Evolutionary conservation across 495 filamentous ascomycete genomes (phyloP).

Genomic region (Penicillium mononematosum): DNA sequence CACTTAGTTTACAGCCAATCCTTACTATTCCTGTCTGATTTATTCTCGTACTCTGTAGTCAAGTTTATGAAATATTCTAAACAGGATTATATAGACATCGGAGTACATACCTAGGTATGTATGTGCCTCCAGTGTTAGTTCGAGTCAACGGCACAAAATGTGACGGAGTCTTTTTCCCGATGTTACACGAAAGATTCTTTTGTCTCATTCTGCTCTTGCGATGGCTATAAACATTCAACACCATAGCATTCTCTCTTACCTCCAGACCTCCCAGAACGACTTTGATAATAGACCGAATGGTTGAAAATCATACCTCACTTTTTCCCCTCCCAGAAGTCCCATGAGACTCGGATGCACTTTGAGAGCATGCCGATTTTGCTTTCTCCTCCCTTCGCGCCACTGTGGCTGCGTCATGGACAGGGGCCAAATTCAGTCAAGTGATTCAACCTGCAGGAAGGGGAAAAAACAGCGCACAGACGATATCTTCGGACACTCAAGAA

Average conservation of each 20-base stretch:
- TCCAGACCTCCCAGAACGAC: neutral
- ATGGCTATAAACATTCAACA: neutral
- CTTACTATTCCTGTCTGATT: neutral
- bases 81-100: neutral
- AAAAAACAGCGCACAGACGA: conserved; percentile 19
- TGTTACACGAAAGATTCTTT: conserved; percentile 17
- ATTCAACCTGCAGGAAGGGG: conserved; percentile 9
- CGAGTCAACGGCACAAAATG: neutral
- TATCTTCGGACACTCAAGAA: conserved; percentile 3
- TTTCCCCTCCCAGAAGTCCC: neutral
- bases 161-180: conserved; percentile 23
- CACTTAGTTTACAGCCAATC: conserved; percentile 3
- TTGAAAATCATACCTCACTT: neutral
- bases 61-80: neutral
- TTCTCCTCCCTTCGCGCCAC: conserved; percentile 6
- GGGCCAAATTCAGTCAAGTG: conserved; percentile 21
- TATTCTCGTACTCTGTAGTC: neutral
- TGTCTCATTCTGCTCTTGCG: neutral
- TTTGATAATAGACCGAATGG: neutral
- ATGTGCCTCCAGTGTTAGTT: neutral
- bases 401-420: conserved; percentile 22
- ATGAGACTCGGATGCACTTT: neutral
- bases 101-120: neutral
- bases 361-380: neutral
- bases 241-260: neutral